phyloP scores from a whole-genome alignment of 1,139 yeast genomes.

The Petasospora fabianii region DNA sequence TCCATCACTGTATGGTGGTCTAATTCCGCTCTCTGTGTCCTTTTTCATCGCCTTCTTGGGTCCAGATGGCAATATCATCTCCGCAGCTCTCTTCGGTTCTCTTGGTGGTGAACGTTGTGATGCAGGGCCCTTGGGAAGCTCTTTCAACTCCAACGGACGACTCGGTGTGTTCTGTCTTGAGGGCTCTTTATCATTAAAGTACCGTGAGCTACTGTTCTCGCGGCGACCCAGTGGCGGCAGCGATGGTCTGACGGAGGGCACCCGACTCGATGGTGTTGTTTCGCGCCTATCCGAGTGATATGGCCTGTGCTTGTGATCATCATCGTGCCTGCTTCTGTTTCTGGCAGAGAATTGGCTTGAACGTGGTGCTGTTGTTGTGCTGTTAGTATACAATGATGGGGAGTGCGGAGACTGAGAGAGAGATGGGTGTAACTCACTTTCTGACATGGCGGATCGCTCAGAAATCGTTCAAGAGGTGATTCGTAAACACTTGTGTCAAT shows the following conservation, averaged over 20 bases:
- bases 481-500: neutral
- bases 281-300: neutral
- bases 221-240: neutral
- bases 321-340: too few relatives aligned
- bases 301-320: too few relatives aligned
- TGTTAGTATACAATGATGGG: too few relatives aligned
- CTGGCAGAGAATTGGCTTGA: too few relatives aligned
- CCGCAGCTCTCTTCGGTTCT: conserved; percentile 10
- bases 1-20: conserved; percentile 10
- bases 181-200: conserved; percentile 5
- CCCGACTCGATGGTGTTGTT: neutral
- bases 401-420: too few relatives aligned
- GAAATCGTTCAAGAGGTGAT: neutral
- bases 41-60: conserved; percentile 19
- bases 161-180: neutral
- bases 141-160: neutral
- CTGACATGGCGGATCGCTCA: conserved; percentile 4
- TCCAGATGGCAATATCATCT: conserved; percentile 20
- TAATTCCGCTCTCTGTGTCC: neutral
- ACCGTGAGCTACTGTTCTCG: conserved; percentile 4
- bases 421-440: neutral
- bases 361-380: too few relatives aligned
- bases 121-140: conserved; percentile 10
- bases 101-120: neutral
- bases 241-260: neutral